Conservation (phyloP, 345 rosid species). For the Eutrema heterophyllum region DNA sequence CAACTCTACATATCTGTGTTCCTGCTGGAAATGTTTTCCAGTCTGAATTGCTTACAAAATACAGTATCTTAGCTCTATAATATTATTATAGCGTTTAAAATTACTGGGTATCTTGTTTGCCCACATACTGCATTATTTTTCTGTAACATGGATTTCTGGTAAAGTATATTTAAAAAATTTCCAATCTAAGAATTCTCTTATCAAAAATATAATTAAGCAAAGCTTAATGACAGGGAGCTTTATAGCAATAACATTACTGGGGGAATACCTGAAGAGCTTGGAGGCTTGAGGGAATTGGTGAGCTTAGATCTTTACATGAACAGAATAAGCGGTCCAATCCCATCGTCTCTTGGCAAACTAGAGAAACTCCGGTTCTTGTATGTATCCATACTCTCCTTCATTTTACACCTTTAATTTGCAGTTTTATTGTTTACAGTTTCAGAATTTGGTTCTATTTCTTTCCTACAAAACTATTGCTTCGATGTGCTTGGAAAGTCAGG, state of each 20-base stretch:
- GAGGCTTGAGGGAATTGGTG: slow-evolving; percentile 59
- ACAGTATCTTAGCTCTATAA: neutral
- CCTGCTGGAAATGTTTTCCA: neutral
- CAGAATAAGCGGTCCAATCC: slow-evolving; percentile 45
- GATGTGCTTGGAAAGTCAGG: neutral
- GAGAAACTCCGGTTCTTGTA: slow-evolving; percentile 62
- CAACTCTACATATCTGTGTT: neutral
- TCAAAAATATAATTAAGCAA: neutral
- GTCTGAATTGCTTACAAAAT: neutral
- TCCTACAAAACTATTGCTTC: neutral
- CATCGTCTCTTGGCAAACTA: slow-evolving; percentile 53
- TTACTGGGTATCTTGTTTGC: neutral
- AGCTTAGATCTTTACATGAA: slow-evolving; percentile 87
- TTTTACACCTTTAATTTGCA: neutral
- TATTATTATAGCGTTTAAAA: neutral
- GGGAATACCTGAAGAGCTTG: slow-evolving; percentile 64
- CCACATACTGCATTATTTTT: neutral
- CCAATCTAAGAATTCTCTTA: neutral
- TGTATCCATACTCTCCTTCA: slow-evolving; percentile 14
- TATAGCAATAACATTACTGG: slow-evolving; percentile 65
- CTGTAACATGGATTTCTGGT: neutral
- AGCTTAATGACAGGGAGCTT: slow-evolving; percentile 60
- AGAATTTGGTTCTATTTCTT: neutral
- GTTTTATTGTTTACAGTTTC: neutral
- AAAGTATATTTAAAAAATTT: neutral